Evolutionary conservation across 2,329 filamentous ascomycete species (phyloP), one percentile per base, ranked within the genome.

Genomic region (Plectosphaerella plurivora): DNA sequence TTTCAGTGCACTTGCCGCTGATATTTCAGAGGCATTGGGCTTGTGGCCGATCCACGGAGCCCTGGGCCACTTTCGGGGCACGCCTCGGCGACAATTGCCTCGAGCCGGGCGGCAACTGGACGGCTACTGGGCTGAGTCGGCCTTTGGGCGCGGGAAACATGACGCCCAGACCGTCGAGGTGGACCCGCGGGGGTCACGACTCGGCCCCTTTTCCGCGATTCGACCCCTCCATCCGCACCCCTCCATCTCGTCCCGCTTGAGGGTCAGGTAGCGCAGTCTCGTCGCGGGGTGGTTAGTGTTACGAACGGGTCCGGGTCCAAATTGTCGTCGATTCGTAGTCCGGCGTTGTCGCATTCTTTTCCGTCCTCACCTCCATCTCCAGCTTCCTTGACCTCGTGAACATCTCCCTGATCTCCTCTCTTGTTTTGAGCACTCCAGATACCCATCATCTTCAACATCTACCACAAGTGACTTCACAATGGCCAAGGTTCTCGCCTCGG

Each of bases 401-500:
- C 37, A 7, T n/a, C 16, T 41, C 15, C 37, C 37, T 33, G 28
- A 33, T 33, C 28, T 33, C 28, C 9, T 33, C 8, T 33, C 11
- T 12, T 33, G 28, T 33, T 12, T 8, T 12, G 11, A 33, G 28
- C 8, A 33, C 4, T 33, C 28, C 28, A 33, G 8, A 10, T 10
- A 9, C 28, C 28, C 11, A 18, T 2, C 18, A 39, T 39, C 41
- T 44, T 7, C n/a, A 44, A 20, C 18, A 44, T 16, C 41, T 44
- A 11, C 41, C 16, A 44, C 41, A 3, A 11, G 41, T 44, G 37
- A n/a, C n/a, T 9, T 22, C 33, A 41, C 36, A 22, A 50, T 50
- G 48, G 15, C 39, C 24, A 44, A 54, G 52, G 72, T 79, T 25
- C 71, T 70, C 57, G 77, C 79, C 16, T 82, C 79, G 16, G 77